phyloP scores from a whole-genome alignment of 495 filamentous ascomycete species.

The Tuber melanosporum region DNA sequence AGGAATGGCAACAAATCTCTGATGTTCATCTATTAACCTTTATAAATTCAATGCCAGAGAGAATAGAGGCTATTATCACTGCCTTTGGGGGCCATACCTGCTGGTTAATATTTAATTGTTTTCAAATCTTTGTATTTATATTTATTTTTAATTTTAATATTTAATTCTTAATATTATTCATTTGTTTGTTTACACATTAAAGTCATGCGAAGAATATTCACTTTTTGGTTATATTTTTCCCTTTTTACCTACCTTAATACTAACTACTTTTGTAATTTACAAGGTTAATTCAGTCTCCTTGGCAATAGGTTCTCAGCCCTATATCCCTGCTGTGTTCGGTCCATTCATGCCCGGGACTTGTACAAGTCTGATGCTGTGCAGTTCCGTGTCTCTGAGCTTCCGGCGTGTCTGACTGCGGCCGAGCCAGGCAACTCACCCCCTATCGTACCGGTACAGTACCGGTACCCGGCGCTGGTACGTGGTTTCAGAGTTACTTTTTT shows the following conservation, averaged over 20 bases:
- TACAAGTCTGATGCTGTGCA: too few relatives aligned
- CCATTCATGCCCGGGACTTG: too few relatives aligned
- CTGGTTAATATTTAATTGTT: neutral
- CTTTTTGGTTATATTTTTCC: too few relatives aligned
- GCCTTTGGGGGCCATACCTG: slow-evolving; percentile 10
- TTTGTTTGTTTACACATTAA: too few relatives aligned
- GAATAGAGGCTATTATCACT: slow-evolving; percentile 12
- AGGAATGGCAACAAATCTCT: slow-evolving; percentile 19
- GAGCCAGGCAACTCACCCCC: neutral
- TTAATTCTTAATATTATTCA: too few relatives aligned
- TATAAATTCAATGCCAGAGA: slow-evolving; percentile 23
- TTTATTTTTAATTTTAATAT: too few relatives aligned
- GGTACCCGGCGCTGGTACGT: neutral
- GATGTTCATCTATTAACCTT: slow-evolving; percentile 8
- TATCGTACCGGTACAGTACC: too few relatives aligned
- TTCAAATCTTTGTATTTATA: too few relatives aligned
- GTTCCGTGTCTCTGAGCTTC: neutral
- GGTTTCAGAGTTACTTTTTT: neutral
- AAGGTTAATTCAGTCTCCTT: neutral
- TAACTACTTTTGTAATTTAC: neutral
- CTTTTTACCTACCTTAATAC: neutral
- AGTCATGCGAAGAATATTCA: too few relatives aligned
- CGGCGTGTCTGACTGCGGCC: neutral
- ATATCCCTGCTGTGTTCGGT: too few relatives aligned
- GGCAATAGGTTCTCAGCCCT: neutral